Percentiles rank a stretch among this genome's conserved stretches.
These are phyloP conservation scores for Cyberlindnera galapagoensis DNA, from an alignment of 805 yeast species.

Conservation along the genomic window DNA sequence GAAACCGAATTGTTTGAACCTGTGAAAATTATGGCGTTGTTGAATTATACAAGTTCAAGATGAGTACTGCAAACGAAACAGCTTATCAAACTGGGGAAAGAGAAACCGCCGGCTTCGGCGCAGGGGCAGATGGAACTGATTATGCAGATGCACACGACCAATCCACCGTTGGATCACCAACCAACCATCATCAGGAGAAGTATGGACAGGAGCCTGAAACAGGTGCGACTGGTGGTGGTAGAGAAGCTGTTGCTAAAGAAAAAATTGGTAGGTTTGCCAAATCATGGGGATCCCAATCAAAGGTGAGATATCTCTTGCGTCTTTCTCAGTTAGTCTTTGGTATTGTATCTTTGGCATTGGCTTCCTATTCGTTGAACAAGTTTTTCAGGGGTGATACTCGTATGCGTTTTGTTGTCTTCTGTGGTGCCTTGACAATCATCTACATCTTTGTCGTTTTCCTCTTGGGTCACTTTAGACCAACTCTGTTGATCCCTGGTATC, in stretches of 20 bases:
- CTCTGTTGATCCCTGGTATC: slow-evolving; percentile 22
- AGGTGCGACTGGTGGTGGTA: not conserved
- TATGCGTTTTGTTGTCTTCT: slow-evolving; percentile 27
- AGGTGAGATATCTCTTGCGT: slow-evolving; percentile 14
- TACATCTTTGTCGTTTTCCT: slow-evolving; percentile 23
- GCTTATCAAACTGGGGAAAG: not conserved
- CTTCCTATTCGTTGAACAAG: slow-evolving; percentile 21
- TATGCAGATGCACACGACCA: slow-evolving; percentile 17
- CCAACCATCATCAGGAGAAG: slow-evolving; percentile 15
- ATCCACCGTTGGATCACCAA: slow-evolving; percentile 20
- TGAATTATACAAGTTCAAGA: no score
- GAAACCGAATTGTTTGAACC: no score
- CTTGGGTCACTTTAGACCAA: slow-evolving; percentile 15
- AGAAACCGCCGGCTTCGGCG: not conserved
- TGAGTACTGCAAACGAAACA: no score
- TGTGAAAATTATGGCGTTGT: no score
- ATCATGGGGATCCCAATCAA: slow-evolving; percentile 6
- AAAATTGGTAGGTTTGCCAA: not conserved
- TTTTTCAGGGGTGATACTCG: slow-evolving; percentile 23
- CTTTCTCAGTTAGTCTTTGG: slow-evolving; percentile 23
- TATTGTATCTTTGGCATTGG: slow-evolving; percentile 25
- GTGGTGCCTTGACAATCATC: slow-evolving; percentile 25
- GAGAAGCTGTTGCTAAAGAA: not conserved
- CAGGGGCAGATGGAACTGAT: not conserved
- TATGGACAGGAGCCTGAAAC: slow-evolving; percentile 1